phyloP scores from a whole-genome alignment of 148 eudicot species.

The Nepenthes mirabilis region DNA sequence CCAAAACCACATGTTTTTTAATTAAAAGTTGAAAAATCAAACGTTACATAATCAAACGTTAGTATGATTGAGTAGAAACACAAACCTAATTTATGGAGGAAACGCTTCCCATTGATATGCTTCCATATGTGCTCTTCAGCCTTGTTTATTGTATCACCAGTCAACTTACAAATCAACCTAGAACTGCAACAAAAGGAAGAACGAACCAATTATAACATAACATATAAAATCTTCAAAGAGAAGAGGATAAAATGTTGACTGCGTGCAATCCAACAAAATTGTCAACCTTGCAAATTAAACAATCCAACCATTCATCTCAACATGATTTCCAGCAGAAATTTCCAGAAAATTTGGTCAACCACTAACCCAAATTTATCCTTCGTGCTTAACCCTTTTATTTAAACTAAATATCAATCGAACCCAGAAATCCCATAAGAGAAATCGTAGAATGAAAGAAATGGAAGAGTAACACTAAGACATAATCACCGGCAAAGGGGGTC shows the following conservation, averaged over 20 bases:
- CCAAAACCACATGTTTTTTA: not conserved
- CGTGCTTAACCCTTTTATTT: not conserved
- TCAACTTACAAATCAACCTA: conserved; percentile 70
- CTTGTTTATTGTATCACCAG: conserved; percentile 68
- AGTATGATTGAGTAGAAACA: conserved; percentile 1
- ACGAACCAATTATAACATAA: not conserved
- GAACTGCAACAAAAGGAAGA: conserved; percentile 22
- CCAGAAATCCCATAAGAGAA: not conserved
- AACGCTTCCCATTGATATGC: conserved; percentile 82
- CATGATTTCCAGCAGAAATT: not conserved
- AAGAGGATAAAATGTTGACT: too few relatives aligned
- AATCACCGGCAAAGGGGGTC: conserved; percentile 55
- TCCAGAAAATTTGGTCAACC: not conserved
- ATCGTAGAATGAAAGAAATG: not conserved
- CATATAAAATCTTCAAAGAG: not conserved
- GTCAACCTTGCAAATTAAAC: not conserved
- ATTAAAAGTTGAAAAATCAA: not conserved
- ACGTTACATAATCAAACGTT: not conserved
- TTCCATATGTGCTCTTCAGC: conserved; percentile 98
- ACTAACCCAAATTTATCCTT: not conserved
- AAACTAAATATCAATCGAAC: not conserved
- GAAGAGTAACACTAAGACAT: not conserved
- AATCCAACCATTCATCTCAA: not conserved
- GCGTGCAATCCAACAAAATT: too few relatives aligned
- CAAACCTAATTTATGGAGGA: conserved; percentile 76